Evolutionary conservation across 805 yeast genomes (phyloP).

Genomic region (Isabelozyma rhagii): DNA sequence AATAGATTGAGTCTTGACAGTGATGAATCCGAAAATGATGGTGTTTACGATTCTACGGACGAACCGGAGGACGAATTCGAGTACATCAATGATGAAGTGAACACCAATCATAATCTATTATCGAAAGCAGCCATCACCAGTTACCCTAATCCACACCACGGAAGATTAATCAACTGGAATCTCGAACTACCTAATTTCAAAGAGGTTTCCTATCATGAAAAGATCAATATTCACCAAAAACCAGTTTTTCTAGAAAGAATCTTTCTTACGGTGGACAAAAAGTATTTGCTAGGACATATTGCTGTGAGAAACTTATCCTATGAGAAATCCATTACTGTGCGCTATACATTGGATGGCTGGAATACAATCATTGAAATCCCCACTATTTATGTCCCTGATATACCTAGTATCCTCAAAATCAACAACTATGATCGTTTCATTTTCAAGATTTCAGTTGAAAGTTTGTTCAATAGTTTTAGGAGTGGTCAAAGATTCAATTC

Average conservation of each 20-base stretch:
- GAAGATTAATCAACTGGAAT: constrained; percentile 37
- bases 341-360: constrained; percentile 83
- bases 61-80: constrained; percentile 14
- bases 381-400: constrained; percentile 57
- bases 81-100: constrained; percentile 4
- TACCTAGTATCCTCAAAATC: constrained; percentile 45
- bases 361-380: constrained; percentile 65
- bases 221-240: constrained; percentile 18
- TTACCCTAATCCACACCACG: constrained; percentile 17
- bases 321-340: constrained; percentile 62
- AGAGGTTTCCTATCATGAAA: constrained; percentile 43
- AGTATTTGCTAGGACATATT: constrained; percentile 63
- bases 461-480: constrained; percentile 32
- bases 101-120: constrained; percentile 4
- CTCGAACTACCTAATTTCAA: constrained; percentile 42
- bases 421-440: constrained; percentile 68
- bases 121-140: constrained; percentile 6
- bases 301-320: constrained; percentile 75
- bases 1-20: constrained; percentile 7
- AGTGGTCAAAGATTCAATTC: constrained; percentile 4
- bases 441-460: constrained; percentile 55
- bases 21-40: constrained; percentile 16
- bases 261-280: constrained; percentile 56
- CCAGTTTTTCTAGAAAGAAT: constrained; percentile 65
- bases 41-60: constrained; percentile 8